These are phyloP conservation scores for Penicillium sp. DNA, from an alignment of 2,329 filamentous ascomycete genomes.

Conservation along the genomic window DNA sequence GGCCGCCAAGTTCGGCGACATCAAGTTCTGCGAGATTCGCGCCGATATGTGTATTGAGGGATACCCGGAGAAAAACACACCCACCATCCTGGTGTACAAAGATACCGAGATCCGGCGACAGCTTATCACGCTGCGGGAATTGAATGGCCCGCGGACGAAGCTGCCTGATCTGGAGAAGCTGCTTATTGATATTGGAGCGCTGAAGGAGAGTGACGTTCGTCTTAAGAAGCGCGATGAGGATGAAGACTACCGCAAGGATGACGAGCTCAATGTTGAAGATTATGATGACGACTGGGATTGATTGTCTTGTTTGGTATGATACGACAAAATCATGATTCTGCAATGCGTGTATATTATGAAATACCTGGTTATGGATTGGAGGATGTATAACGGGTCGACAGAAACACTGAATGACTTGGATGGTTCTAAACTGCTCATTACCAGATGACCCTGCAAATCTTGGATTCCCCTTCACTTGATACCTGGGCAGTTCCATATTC, in stretches of 20 bases:
- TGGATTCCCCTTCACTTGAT: background rate
- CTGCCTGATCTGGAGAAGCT: slow-evolving; percentile 74
- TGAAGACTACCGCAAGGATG: slow-evolving; percentile 51
- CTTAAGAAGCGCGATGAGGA: slow-evolving; percentile 56
- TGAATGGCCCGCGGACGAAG: slow-evolving; percentile 67
- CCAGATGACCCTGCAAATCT: background rate
- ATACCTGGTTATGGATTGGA: slow-evolving; percentile 1
- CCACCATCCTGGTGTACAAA: slow-evolving; percentile 86
- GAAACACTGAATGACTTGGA: background rate
- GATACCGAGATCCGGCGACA: slow-evolving; percentile 91
- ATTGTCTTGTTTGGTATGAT: slow-evolving; percentile 17
- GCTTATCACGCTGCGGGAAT: slow-evolving; percentile 77
- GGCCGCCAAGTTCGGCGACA: slow-evolving; percentile 78
- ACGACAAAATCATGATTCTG: slow-evolving; percentile 13
- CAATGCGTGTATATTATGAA: slow-evolving; percentile 23
- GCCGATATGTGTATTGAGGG: slow-evolving; percentile 92
- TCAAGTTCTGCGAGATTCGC: slow-evolving; percentile 97
- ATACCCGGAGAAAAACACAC: slow-evolving; percentile 91
- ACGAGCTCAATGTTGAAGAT: slow-evolving; percentile 44
- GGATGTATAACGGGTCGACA: background rate
- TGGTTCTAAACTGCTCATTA: background rate
- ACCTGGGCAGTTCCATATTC: background rate
- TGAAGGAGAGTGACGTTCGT: slow-evolving; percentile 73
- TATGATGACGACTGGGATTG: slow-evolving; percentile 58
- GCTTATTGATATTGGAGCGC: slow-evolving; percentile 74